Base-by-base conservation (phyloP, 768 basidiomycete species). In the Naganishia vaughanmartiniae region DNA sequence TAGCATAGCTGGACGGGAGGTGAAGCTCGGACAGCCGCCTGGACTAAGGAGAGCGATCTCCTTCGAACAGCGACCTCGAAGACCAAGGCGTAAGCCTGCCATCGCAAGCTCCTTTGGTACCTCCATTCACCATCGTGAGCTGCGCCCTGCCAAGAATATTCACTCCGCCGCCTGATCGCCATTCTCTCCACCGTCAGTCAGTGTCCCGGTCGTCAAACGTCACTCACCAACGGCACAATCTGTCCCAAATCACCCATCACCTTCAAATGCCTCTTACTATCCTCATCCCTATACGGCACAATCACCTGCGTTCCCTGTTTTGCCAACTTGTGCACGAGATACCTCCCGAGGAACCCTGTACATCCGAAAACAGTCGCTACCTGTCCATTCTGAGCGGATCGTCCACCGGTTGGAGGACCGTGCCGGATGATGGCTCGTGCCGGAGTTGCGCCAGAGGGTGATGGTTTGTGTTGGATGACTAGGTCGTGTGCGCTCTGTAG, bases 221-320 rank as follows among this genome's bases (percentile, higher is more conserved):
- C 65, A 80, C 84, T 77, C 77, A 95, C 94, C 90, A 98, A 87
- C 76, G 91, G 88, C 69, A 97, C 90, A 73, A 99, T 90, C 84
- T 95, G 93, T 10, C 96, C 96, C 67, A 98, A 84, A 84, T 99
- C 96, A 53, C 95, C 96, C 88, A 90, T 94, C 15, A 90, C 90
- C 82, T 89, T 90, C 77, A 99, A 84, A 77, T 90, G 87, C 71
- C 95, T 85, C 76, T 89, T 92, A 79, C 93, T 90, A 78, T 98
- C 93, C 78, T 92, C 91, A 74, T 97, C 93, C 54, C 96, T 87
- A 84, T 95, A 97, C 9, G 95, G 95, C 60, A 96, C 85, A 78
- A 98, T 86, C 71, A 97, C 93, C 78, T 94, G 93, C 6, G 91
- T 95, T 91, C 63, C 36, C 51, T 24, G 79, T 88, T 74, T 77